Evolutionary conservation across 2,329 filamentous ascomycete genomes (phyloP).

Genomic region (Cordyceps militaris): DNA sequence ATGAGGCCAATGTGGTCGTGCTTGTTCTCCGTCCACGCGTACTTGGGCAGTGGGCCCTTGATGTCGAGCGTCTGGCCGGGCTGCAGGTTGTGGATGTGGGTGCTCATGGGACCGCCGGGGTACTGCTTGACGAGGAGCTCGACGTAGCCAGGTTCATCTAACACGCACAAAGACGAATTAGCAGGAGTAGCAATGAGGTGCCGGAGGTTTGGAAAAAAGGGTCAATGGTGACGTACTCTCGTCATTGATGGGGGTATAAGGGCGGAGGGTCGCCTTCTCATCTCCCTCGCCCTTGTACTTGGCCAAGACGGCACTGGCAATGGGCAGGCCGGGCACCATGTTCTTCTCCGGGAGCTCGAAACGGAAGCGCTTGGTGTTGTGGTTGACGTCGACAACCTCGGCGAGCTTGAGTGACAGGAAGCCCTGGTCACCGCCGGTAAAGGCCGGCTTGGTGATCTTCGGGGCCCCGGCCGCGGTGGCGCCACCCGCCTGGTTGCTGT

Average conservation of each 20-base stretch:
- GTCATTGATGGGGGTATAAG: constrained; percentile 88
- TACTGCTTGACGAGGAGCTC: constrained; percentile 93
- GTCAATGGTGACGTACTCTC: constrained; percentile 49
- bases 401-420: constrained; percentile 77
- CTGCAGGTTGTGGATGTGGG: constrained; percentile 75
- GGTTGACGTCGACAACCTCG: constrained; percentile 72
- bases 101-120: constrained; percentile 83
- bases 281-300: constrained; percentile 81
- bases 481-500: constrained; percentile 35
- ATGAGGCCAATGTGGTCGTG: constrained; percentile 82
- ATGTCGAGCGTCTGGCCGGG: constrained; percentile 79
- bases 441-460: constrained; percentile 46
- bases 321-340: constrained; percentile 71
- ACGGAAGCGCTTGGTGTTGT: constrained; percentile 89
- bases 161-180: background rate
- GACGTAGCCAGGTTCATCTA: constrained; percentile 69
- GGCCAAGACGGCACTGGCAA: constrained; percentile 84
- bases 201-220: background rate
- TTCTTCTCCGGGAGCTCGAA: constrained; percentile 82
- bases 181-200: background rate
- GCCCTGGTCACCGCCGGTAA: constrained; percentile 84
- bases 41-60: constrained; percentile 95
- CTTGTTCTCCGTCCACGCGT: constrained; percentile 84
- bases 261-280: constrained; percentile 80
- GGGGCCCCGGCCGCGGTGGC: constrained; percentile 30